A percentile compares a stretch with the other conserved stretches of the same genome.
Evolutionary conservation across 2,329 filamentous ascomycete genomes (phyloP).

Genomic region (Neodidymelliopsis sp.): DNA sequence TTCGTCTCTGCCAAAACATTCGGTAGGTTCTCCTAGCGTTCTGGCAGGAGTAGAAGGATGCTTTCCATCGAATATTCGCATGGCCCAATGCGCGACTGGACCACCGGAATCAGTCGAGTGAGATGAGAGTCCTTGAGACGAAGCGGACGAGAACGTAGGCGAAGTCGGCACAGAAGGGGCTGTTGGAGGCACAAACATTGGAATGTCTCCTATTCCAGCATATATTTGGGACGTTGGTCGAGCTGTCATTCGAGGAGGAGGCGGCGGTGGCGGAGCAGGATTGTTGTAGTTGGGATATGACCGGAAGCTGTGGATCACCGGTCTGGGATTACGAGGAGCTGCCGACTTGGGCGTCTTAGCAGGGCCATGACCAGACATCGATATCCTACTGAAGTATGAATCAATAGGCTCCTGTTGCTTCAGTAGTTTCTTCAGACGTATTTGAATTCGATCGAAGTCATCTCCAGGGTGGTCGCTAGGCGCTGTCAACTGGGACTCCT

Average conservation of each 20-base stretch:
- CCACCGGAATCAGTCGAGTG: conserved; percentile 45
- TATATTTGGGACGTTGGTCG: conserved; percentile 22
- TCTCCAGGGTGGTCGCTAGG: conserved; percentile 38
- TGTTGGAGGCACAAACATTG: conserved; percentile 41
- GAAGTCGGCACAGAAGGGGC: conserved; percentile 51
- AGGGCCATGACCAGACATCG: conserved; percentile 32
- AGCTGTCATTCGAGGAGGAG: conserved; percentile 12
- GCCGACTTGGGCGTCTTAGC: conserved; percentile 40
- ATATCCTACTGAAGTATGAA: conserved; percentile 42
- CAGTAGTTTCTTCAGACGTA: conserved; percentile 41
- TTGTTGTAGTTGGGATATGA: conserved; percentile 38
- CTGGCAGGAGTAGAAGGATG: conserved; percentile 50
- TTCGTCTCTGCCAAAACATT: conserved; percentile 47
- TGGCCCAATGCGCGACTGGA: conserved; percentile 52
- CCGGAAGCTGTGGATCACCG: conserved; percentile 35
- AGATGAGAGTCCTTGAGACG: conserved; percentile 51
- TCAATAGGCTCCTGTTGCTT: conserved; percentile 47
- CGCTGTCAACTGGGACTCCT: conserved; percentile 21
- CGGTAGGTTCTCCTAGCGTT: conserved; percentile 41
- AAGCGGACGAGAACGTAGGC: conserved; percentile 53
- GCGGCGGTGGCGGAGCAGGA: conserved; percentile 20
- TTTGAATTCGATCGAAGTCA: conserved; percentile 39
- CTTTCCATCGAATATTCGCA: conserved; percentile 53
- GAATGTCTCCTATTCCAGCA: conserved; percentile 41
- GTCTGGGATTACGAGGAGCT: conserved; percentile 35